Base-by-base conservation (phyloP, 345 rosid species). In the Reutealis trisperma region DNA sequence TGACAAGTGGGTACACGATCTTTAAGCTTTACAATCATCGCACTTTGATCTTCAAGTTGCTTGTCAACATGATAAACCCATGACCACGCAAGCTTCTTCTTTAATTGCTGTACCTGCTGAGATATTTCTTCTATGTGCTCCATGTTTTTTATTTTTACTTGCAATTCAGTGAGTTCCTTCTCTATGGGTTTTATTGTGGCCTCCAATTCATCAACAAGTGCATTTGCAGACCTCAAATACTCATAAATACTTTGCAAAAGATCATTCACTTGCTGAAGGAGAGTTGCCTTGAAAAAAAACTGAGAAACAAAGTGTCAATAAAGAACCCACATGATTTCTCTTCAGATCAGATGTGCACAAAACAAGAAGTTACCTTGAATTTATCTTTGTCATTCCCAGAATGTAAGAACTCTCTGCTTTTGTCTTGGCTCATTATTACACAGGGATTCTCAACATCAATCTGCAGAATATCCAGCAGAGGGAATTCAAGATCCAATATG, bases 361-460 rank as follows among this genome's bases (percentile, higher is more conserved):
- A 22, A 21, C 19, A 3, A 75, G 54, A 67, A 60, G 11, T 64
- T 81, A 96, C 99, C 96, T 88, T 93, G 82, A 96, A 96, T 81
- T 93, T 96, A 79, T 96, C 99, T 80, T 87, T 96, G 83, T 90
- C 94, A 84, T 92, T 93, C 54, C 99, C 99, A 76, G 99, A 96
- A 84, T 96, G 99, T 64, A 96, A 78, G 77, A 96, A 96, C 78
- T 96, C 99, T 84, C 98, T 90, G 88, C 99, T 96, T 86, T 89
- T 96, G 86, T 96, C 99, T 87, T 96, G 99, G 81, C 92, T 93
- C 99, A 96, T 96, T 70, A 96, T 81, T 14, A 96, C 98, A 72
- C 99, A 96, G 1, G 99, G 99, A 82, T 96, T 96, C 83, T 96
- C 99, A 69, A 96, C 96, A 85, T 96, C 99, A 86, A 96, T 96